Conservation (phyloP, 345 rosid genomes). For the Camelina neglecta region DNA sequence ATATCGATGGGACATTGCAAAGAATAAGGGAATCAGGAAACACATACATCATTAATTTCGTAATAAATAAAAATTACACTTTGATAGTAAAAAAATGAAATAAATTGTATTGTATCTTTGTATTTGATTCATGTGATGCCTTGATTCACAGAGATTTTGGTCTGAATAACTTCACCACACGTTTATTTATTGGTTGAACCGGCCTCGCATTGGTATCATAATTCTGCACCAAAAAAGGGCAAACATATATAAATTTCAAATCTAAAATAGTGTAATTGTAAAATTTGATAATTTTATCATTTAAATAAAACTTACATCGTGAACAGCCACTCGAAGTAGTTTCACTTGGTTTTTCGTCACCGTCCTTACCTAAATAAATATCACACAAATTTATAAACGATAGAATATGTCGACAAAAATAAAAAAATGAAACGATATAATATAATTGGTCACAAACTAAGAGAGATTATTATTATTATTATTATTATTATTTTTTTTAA, state of each 20-base stretch:
- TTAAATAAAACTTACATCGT: constrained; percentile 60
- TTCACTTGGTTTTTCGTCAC: constrained; percentile 62
- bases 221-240: constrained; percentile 22
- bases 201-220: constrained; percentile 70
- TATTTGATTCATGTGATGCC: not conserved
- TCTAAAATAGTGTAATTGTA: not conserved
- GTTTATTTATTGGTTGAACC: constrained; percentile 51
- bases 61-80: not conserved
- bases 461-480: no score
- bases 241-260: not conserved
- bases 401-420: no score
- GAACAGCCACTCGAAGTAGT: constrained; percentile 76
- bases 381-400: not conserved
- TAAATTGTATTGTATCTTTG: not conserved
- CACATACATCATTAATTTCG: not conserved
- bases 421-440: not conserved
- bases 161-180: constrained; percentile 52
- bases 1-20: not conserved
- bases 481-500: no score
- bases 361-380: constrained; percentile 58
- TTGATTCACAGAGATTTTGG: constrained; percentile 38
- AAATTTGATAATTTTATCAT: not conserved
- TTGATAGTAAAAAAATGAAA: not conserved
- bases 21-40: not conserved
- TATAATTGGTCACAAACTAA: not conserved